Conservation (phyloP, 2,329 filamentous ascomycete genomes). For the Aspergillus felis region DNA sequence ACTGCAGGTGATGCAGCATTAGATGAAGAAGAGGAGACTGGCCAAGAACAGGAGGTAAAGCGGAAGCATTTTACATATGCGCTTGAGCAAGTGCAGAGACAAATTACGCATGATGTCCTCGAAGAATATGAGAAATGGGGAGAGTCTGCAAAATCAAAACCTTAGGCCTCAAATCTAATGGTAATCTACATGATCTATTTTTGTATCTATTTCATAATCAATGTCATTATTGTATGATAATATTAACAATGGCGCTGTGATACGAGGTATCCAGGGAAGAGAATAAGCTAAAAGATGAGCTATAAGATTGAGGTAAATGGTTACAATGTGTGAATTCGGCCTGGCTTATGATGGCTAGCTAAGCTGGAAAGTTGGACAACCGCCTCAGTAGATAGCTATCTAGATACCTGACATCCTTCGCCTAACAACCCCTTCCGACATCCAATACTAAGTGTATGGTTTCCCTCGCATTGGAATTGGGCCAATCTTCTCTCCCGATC, state of each 20-base stretch:
- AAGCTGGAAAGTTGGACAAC: background rate
- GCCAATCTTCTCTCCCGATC: background rate
- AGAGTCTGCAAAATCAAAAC: conserved; percentile 13
- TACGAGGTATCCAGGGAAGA: background rate
- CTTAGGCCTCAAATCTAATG: background rate
- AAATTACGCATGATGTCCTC: conserved; percentile 59
- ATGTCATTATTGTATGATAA: background rate
- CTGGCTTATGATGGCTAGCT: background rate
- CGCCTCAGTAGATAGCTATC: background rate
- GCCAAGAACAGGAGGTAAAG: conserved; percentile 34
- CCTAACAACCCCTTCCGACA: background rate
- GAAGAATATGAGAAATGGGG: conserved; percentile 57
- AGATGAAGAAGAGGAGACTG: conserved; percentile 47
- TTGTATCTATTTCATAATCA: background rate
- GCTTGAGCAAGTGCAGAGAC: conserved; percentile 47
- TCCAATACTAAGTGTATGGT: background rate
- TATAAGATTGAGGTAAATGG: background rate
- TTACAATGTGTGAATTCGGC: background rate
- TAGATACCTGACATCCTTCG: background rate
- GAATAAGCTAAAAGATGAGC: too few relatives aligned
- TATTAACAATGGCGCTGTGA: background rate
- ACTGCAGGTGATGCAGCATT: conserved; percentile 50
- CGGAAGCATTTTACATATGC: conserved; percentile 44
- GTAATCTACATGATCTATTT: background rate
- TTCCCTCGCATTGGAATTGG: background rate